Percentiles rank a stretch among this genome's conserved stretches.
Evolutionary conservation across 805 yeast species (phyloP).

Genomic region (Saccharomyces mikatae): DNA sequence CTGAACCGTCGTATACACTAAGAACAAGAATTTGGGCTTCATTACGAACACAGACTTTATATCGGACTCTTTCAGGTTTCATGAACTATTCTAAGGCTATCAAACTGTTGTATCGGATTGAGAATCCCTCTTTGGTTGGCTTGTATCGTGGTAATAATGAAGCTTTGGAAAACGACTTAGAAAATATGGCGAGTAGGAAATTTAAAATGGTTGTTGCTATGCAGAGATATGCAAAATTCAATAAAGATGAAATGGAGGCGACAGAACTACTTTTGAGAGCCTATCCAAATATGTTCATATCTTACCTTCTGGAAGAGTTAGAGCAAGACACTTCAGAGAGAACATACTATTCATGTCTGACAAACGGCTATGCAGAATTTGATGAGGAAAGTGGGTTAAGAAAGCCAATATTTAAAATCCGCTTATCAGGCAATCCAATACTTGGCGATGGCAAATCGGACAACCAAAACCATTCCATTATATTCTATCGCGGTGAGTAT

Average conservation of each 20-base stretch:
- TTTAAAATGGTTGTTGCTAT: constrained; percentile 75
- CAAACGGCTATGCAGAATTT: constrained; percentile 50
- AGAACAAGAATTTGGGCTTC: constrained; percentile 88
- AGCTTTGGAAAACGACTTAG: constrained; percentile 55
- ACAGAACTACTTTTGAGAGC: constrained; percentile 59
- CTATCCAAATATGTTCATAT: constrained; percentile 58
- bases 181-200: constrained; percentile 69
- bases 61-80: constrained; percentile 77
- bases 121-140: constrained; percentile 47
- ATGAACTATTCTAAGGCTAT: constrained; percentile 71
- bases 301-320: constrained; percentile 44
- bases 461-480: constrained; percentile 81
- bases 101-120: constrained; percentile 58
- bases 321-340: constrained; percentile 22
- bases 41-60: constrained; percentile 71
- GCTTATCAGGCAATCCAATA: constrained; percentile 86
- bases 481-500: constrained; percentile 88
- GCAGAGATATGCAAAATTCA: constrained; percentile 72
- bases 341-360: constrained; percentile 56
- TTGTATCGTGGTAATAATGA: constrained; percentile 41
- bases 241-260: constrained; percentile 56
- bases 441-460: constrained; percentile 95
- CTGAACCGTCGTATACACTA: constrained; percentile 53
- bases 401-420: constrained; percentile 56
- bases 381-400: constrained; percentile 51